phyloP scores from a whole-genome alignment of 805 yeast genomes.

The Suhomyces canberraensis region DNA sequence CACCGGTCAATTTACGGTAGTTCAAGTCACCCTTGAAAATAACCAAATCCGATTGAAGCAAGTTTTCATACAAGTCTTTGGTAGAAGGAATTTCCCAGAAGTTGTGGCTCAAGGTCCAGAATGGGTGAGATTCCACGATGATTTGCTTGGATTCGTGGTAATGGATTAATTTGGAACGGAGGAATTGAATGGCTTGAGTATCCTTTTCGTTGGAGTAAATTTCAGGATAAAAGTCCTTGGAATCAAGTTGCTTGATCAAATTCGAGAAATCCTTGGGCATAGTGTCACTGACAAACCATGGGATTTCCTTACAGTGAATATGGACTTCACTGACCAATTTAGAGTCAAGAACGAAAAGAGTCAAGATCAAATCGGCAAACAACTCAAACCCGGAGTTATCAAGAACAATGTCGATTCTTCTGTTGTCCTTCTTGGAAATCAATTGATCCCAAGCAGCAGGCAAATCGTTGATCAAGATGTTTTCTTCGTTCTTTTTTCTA shows the following conservation, averaged over 20 bases:
- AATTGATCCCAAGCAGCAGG: constrained; percentile 59
- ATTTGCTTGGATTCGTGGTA: constrained; percentile 21
- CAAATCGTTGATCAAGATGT: constrained; percentile 76
- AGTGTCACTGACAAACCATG: constrained; percentile 98
- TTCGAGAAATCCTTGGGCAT: constrained; percentile 73
- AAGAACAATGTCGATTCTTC: constrained; percentile 75
- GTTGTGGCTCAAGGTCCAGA: constrained; percentile 82
- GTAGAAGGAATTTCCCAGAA: constrained; percentile 76
- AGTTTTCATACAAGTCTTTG: constrained; percentile 54
- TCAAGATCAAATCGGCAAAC: constrained; percentile 73
- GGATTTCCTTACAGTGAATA: constrained; percentile 84
- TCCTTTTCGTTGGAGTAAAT: constrained; percentile 18
- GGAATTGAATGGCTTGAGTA: constrained; percentile 18
- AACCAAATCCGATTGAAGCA: constrained; percentile 63
- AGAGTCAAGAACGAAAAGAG: constrained; percentile 58
- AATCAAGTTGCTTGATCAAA: constrained; percentile 54
- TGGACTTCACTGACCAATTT: constrained; percentile 61
- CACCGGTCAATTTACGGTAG: constrained; percentile 91
- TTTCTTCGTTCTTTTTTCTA: constrained; percentile 74
- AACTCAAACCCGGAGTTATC: constrained; percentile 96
- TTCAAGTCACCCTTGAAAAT: constrained; percentile 95
- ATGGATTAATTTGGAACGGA: constrained; percentile 19
- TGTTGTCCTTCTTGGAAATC: constrained; percentile 20
- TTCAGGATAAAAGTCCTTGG: constrained; percentile 49
- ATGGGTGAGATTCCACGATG: constrained; percentile 49